phyloP scores from a whole-genome alignment of 2,329 filamentous ascomycete genomes.

The Venturia oleaginea region DNA sequence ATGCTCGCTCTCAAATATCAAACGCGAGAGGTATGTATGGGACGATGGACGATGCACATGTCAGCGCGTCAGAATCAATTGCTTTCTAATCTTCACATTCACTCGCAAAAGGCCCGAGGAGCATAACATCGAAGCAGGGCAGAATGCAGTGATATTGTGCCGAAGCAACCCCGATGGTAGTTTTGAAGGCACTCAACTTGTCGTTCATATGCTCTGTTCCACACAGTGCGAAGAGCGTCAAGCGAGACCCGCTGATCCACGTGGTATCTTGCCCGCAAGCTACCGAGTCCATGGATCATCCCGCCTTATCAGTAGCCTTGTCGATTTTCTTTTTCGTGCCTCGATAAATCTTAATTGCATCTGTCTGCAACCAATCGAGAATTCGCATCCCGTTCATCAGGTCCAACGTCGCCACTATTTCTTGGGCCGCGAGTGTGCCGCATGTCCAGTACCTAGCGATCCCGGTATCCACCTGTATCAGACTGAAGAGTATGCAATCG shows the following conservation, averaged over 20 bases:
- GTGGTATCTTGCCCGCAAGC: not conserved
- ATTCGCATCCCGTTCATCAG: not conserved
- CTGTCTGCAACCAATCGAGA: not conserved
- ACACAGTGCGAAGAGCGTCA: not conserved
- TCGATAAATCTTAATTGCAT: not conserved
- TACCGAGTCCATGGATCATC: not conserved
- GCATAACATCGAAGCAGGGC: not conserved
- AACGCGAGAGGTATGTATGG: not conserved
- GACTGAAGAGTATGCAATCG: not conserved
- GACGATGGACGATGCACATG: not conserved
- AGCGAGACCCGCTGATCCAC: not conserved
- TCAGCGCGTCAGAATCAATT: not conserved
- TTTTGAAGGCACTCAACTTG: not conserved
- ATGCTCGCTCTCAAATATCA: not conserved
- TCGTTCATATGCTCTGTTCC: not conserved
- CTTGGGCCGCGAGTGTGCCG: not conserved
- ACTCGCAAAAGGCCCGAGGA: not conserved
- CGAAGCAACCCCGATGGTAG: not conserved
- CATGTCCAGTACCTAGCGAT: not conserved
- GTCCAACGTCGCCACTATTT: not conserved
- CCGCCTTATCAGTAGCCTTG: conserved; percentile 2
- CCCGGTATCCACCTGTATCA: not conserved
- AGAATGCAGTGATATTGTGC: not conserved
- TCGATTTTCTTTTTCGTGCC: not conserved
- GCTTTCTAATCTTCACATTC: not conserved